phyloP scores from a whole-genome alignment of 345 rosid species.

The Noccaea bulbosa region DNA sequence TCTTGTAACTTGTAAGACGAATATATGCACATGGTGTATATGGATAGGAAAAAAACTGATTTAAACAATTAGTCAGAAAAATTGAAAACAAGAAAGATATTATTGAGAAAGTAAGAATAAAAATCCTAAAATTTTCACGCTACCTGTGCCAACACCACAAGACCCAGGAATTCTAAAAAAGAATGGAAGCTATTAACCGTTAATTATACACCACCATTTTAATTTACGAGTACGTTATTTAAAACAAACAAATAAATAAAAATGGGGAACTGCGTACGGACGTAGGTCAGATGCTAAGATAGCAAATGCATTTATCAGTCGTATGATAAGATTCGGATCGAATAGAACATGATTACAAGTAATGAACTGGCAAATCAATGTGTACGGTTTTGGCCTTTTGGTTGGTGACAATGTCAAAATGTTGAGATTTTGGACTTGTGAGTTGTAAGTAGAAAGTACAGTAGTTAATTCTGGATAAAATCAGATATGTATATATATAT shows the following conservation, averaged over 20 bases:
- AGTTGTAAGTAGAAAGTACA: conserved; percentile 5
- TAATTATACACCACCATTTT: conserved; percentile 31
- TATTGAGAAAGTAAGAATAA: conserved; percentile 26
- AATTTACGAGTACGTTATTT: neutral
- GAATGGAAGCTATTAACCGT: conserved; percentile 39
- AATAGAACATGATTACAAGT: conserved; percentile 9
- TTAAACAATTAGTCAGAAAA: neutral
- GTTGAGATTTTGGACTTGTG: conserved; percentile 2
- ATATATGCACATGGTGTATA: conserved; percentile 30
- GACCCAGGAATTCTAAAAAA: conserved; percentile 31
- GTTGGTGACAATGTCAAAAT: conserved; percentile 6
- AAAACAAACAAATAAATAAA: neutral
- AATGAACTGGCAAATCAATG: neutral
- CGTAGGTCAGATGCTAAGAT: neutral
- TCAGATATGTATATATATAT: neutral
- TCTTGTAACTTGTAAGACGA: conserved; percentile 15
- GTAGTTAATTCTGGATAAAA: neutral
- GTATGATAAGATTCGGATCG: neutral
- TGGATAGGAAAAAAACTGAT: neutral
- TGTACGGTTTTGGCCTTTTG: neutral
- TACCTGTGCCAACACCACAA: conserved; percentile 17
- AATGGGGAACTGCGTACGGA: conserved; percentile 19
- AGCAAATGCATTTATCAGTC: neutral
- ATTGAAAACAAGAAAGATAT: conserved; percentile 2
- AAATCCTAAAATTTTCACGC: conserved; percentile 20